A percentile compares a stretch with the other conserved stretches of the same genome.
Evolutionary conservation across 192 early-diverging fungal species (phyloP).

Genomic region (Chytriomyces sp.): DNA sequence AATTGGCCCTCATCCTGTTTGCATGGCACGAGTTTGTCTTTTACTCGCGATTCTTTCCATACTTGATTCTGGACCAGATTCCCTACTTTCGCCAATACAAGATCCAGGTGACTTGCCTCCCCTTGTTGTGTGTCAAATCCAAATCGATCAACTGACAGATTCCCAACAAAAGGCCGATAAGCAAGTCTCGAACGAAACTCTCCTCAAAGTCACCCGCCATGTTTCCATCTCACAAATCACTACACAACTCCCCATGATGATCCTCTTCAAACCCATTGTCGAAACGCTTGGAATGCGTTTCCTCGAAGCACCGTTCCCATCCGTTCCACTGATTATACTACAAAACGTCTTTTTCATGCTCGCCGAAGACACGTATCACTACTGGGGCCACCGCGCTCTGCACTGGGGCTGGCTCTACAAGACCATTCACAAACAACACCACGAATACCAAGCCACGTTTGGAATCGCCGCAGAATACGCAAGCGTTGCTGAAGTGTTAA

Average conservation of each 20-base stretch:
- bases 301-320: constrained; percentile 81
- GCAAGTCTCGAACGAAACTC: constrained; percentile 54
- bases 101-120: constrained; percentile 75
- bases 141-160: not conserved
- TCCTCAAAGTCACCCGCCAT: constrained; percentile 75
- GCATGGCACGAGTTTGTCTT: constrained; percentile 89
- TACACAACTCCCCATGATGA: constrained; percentile 87
- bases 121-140: not conserved
- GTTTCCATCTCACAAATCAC: constrained; percentile 80
- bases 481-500: constrained; percentile 81
- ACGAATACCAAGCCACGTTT: constrained; percentile 89
- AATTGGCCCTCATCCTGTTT: constrained; percentile 71
- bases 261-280: constrained; percentile 84
- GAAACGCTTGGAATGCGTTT: constrained; percentile 84
- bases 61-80: constrained; percentile 81
- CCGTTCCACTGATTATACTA: constrained; percentile 9
- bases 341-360: constrained; percentile 75
- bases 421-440: constrained; percentile 92
- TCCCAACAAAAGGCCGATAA: not conserved
- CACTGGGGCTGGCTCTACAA: constrained; percentile 90
- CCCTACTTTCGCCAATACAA: constrained; percentile 87
- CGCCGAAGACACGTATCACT: constrained; percentile 90
- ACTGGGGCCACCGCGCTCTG: constrained; percentile 86
- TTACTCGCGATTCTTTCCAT: constrained; percentile 92
- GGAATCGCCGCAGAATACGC: constrained; percentile 90